Base-by-base conservation (phyloP, 2,329 filamentous ascomycete genomes). In the Periconia macrospinosa region DNA sequence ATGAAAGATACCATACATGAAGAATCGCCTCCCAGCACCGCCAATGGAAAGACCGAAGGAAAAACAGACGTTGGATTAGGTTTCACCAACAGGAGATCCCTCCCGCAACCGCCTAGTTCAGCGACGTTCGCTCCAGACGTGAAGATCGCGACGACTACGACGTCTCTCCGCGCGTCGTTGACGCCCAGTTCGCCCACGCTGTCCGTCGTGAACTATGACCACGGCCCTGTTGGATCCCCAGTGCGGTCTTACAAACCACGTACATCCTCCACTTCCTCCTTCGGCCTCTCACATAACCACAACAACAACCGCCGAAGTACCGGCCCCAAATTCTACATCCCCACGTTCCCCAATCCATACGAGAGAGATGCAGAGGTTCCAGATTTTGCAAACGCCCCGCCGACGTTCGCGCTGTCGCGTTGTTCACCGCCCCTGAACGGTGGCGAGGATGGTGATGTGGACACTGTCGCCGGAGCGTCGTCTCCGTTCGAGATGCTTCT, bases 361-460 rank as follows among this genome's bases (percentile, higher is more conserved):
- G 91, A 96, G 70, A 86, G 91, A 10, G 88, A 92, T 67, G 96
- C 97, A 58, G 94, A 71, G 10, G 72, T 76, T 27, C 79, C 77
- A 6, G 80, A 77, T 7, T 74, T 77, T 1, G 68, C 67, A 50
- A 77, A 65, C 75, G 82, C 66, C 78, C 68, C 63, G 7, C 68
- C 79, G n/a, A 86, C 81, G 23, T 71, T 82, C 1, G 85, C 88
- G 60, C 83, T 81, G 1, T 79, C 84, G 1, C 53, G 59, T 13
- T 60, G 64, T 11, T 53, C 46, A 3, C n/a, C n/a, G n/a, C 15
- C 33, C 23, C 8, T 27, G 23, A 27, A 27, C 33, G 11, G 15
- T 5, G 46, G 15, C 11, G 46, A 41, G 2, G 45, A 56, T 7
- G 50, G 59, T 13, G 49, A 49, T n/a, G 49, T 49, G 3, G 18